Percentiles rank a stretch among this genome's conserved stretches.
Conservation (phyloP, 208 protist species). For the Leishmania major region DNA sequence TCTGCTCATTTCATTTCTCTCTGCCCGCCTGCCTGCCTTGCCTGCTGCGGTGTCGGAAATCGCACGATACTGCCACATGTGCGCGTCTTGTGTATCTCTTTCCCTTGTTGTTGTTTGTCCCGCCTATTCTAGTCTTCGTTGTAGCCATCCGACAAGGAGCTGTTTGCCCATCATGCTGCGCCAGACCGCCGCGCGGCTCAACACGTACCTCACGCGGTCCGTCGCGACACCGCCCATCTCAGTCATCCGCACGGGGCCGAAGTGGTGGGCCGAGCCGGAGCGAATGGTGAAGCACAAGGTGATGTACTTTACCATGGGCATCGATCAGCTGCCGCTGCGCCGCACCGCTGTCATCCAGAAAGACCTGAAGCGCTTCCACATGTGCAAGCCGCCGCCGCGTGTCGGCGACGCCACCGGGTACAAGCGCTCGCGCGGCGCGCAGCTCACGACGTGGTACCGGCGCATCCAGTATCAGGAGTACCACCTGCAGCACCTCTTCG, state of each 20-base stretch:
- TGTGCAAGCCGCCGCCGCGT: slow-evolving; percentile 75
- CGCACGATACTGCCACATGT: background rate
- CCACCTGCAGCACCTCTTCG: slow-evolving; percentile 90
- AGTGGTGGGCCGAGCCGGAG: slow-evolving; percentile 89
- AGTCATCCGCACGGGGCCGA: slow-evolving; percentile 81
- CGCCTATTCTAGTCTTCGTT: background rate
- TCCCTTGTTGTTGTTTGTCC: background rate
- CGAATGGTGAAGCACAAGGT: slow-evolving; percentile 88
- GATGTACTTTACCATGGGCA: slow-evolving; percentile 89
- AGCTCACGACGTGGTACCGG: slow-evolving; percentile 87
- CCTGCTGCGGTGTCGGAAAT: background rate
- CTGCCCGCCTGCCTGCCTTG: background rate
- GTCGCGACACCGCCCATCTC: slow-evolving; percentile 79
- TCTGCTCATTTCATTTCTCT: background rate
- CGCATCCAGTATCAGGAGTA: slow-evolving; percentile 93
- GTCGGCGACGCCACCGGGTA: slow-evolving; percentile 85
- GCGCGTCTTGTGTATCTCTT: background rate
- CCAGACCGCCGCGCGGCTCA: slow-evolving; percentile 31
- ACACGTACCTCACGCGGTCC: slow-evolving; percentile 85
- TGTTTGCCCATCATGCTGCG: slow-evolving; percentile 43
- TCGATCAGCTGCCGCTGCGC: slow-evolving; percentile 87
- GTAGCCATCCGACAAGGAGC: background rate
- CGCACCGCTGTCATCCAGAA: slow-evolving; percentile 86
- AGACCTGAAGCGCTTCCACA: slow-evolving; percentile 77
- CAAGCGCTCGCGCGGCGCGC: slow-evolving; percentile 73